A percentile compares a stretch with the other conserved stretches of the same genome.
Evolutionary conservation across 352 stramenopile genomes (phyloP).

Genomic region (Peronosclerospora sorghi): DNA sequence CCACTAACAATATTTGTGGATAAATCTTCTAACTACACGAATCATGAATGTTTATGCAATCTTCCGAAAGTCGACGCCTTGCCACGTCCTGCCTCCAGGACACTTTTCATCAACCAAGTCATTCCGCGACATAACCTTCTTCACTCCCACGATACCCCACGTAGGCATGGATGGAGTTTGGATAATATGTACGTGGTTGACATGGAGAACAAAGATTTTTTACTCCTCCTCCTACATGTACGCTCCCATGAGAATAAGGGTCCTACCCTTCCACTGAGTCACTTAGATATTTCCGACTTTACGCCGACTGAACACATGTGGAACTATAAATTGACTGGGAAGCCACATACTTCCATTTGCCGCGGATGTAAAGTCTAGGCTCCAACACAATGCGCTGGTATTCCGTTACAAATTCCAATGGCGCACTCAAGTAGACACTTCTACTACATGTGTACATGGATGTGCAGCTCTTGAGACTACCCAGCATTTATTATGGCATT

Average conservation of each 20-base stretch:
- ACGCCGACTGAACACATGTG: not conserved
- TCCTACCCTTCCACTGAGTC: not conserved
- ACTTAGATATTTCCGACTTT: conserved; percentile 1
- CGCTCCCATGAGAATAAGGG: not conserved
- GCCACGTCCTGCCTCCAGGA: not conserved
- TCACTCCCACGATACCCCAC: not conserved
- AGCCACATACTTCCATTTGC: conserved; percentile 4
- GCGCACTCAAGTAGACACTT: not conserved
- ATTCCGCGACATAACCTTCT: not conserved
- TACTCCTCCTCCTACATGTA: conserved; percentile 1
- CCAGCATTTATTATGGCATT: conserved; percentile 4
- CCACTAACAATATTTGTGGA: conserved; percentile 3
- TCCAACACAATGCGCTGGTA: conserved; percentile 8
- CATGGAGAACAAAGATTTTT: conserved; percentile 1
- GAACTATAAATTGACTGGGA: not conserved
- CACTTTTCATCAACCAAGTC: not conserved
- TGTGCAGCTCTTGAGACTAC: conserved; percentile 1
- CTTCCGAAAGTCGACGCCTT: not conserved
- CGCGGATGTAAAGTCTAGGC: conserved; percentile 6
- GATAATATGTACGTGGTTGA: not conserved
- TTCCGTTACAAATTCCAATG: conserved; percentile 8
- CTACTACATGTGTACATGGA: conserved; percentile 1
- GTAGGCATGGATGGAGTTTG: conserved; percentile 1
- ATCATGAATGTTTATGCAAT: not conserved
- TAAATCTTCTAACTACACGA: not conserved